These are phyloP conservation scores for Elymus sibiricus DNA, from an alignment of 176 grass and related monocot genomes.

Conservation along the genomic window DNA sequence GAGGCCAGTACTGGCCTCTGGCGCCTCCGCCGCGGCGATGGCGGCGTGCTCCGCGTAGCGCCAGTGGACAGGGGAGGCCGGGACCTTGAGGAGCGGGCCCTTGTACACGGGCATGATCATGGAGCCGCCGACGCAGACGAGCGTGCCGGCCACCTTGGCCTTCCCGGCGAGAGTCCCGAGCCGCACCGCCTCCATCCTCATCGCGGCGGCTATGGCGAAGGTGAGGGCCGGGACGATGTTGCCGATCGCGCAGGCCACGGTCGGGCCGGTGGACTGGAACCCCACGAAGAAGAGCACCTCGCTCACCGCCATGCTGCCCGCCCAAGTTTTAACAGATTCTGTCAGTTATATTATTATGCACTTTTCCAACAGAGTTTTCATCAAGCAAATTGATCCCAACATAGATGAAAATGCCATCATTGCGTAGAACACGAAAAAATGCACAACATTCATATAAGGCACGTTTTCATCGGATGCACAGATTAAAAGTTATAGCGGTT, in stretches of 20 bases:
- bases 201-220: conserved; percentile 65
- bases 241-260: conserved; percentile 65
- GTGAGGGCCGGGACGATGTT: conserved; percentile 89
- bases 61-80: conserved; percentile 50
- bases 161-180: conserved; percentile 26
- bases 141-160: conserved; percentile 65
- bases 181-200: conserved; percentile 56
- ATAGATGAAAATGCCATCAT: no score
- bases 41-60: conserved; percentile 50
- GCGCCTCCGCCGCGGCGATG: neutral
- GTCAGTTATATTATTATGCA: no score
- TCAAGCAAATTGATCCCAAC: no score
- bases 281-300: conserved; percentile 78
- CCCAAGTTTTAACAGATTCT: no score
- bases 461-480: no score
- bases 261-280: conserved; percentile 70
- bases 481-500: no score
- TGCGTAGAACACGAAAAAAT: no score
- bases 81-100: conserved; percentile 44
- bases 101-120: conserved; percentile 97
- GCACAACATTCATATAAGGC: no score
- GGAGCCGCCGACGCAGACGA: conserved; percentile 65
- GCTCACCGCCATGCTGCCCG: conserved; percentile 65
- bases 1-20: neutral
- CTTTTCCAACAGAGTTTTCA: no score